phyloP scores from a whole-genome alignment of 164 flowering plant genomes.

The Macadamia tetraphylla region DNA sequence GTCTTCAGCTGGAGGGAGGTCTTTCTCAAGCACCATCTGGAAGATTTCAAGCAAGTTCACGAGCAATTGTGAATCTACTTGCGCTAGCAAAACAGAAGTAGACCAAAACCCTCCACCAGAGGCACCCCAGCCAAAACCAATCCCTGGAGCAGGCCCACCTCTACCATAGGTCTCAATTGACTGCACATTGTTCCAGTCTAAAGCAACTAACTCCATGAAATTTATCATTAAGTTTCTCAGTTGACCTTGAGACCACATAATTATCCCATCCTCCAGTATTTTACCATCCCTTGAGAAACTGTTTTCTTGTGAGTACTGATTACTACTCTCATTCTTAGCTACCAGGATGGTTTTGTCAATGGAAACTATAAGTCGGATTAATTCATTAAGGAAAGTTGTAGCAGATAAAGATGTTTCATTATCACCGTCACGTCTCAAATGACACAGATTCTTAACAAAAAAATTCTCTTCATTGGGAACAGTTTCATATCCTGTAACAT shows the following conservation, averaged over 20 bases:
- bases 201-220: constrained; percentile 36
- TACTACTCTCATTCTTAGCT: constrained; percentile 27
- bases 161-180: constrained; percentile 68
- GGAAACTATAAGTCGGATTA: constrained; percentile 35
- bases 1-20: constrained; percentile 25
- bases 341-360: constrained; percentile 49
- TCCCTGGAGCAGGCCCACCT: constrained; percentile 98
- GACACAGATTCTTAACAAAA: constrained; percentile 41
- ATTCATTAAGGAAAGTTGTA: constrained; percentile 59
- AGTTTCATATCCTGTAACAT: constrained; percentile 8
- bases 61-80: constrained; percentile 55
- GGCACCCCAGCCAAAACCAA: constrained; percentile 93
- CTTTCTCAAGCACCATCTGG: constrained; percentile 16
- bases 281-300: constrained; percentile 37
- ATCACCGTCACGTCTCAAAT: constrained; percentile 39
- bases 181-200: constrained; percentile 44
- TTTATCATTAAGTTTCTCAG: constrained; percentile 27
- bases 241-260: constrained; percentile 36
- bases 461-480: constrained; percentile 25
- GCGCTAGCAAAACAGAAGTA: constrained; percentile 36
- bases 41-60: constrained; percentile 44
- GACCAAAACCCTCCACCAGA: constrained; percentile 96
- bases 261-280: constrained; percentile 53
- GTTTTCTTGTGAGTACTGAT: constrained; percentile 10
- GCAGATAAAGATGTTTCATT: constrained; percentile 59